Percentiles rank a stretch among this genome's conserved stretches.
Evolutionary conservation across 2,329 filamentous ascomycete genomes (phyloP).

Genomic region (Endoconidiophora laricicola): DNA sequence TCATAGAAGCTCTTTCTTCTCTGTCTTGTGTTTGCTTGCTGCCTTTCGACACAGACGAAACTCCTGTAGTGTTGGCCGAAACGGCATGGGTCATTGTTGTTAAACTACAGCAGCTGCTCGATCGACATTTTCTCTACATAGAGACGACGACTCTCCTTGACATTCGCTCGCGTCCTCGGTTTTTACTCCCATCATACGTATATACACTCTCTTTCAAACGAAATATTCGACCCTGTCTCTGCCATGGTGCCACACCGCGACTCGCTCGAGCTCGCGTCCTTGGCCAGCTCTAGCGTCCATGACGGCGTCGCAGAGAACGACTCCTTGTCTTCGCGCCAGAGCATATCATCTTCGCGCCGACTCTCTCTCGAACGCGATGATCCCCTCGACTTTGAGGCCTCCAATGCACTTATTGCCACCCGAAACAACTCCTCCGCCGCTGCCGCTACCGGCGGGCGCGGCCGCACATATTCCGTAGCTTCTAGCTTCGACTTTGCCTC

Average conservation of each 20-base stretch:
- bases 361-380: constrained; percentile 80
- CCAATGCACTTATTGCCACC: constrained; percentile 30
- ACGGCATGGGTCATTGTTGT: too few relatives aligned
- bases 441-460: constrained; percentile 24
- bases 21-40: too few relatives aligned
- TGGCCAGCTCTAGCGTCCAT: constrained; percentile 59
- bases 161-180: neutral
- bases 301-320: constrained; percentile 34
- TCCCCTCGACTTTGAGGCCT: constrained; percentile 43
- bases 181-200: neutral
- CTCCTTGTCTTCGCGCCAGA: constrained; percentile 55
- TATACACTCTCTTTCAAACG: constrained; percentile 15
- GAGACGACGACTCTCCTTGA: too few relatives aligned
- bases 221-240: neutral
- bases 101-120: too few relatives aligned
- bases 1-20: too few relatives aligned
- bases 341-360: constrained; percentile 78
- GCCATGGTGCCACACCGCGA: constrained; percentile 44
- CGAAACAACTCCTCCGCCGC: too few relatives aligned
- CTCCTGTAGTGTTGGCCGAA: too few relatives aligned
- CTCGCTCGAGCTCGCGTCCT: constrained; percentile 87
- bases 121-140: too few relatives aligned
- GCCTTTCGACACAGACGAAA: too few relatives aligned
- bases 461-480: constrained; percentile 71
- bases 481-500: constrained; percentile 93